A percentile compares a stretch with the other conserved stretches of the same genome.
Conservation (phyloP, 257 asterid genomes). For the Solanum pennellii region DNA sequence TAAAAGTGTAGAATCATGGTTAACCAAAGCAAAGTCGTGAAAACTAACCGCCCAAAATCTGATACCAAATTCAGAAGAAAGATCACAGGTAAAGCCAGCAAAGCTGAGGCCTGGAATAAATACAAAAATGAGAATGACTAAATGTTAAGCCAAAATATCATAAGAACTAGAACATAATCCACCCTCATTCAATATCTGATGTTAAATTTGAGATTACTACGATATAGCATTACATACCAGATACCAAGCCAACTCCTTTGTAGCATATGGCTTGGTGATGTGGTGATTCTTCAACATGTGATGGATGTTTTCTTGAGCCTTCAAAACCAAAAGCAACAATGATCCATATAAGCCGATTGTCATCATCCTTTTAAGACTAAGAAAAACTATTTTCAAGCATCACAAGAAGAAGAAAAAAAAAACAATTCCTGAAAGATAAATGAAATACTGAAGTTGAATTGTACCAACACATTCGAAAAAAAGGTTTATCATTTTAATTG, state of each 20-base stretch:
- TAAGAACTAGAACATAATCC: neutral
- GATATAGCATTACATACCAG: conserved; percentile 11
- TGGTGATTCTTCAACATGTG: conserved; percentile 12
- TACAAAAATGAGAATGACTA: neutral
- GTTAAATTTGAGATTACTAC: neutral
- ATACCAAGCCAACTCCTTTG: conserved; percentile 14
- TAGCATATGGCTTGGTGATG: conserved; percentile 29
- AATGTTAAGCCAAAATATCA: neutral
- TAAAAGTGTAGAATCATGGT: neutral
- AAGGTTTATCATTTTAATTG: neutral
- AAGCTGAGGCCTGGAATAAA: conserved; percentile 18
- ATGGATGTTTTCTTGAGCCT: conserved; percentile 25
- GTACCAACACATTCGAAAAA: neutral
- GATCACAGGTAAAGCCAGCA: conserved; percentile 22
- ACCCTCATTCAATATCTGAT: neutral
- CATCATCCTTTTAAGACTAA: neutral
- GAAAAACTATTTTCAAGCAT: neutral
- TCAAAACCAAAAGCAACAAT: neutral
- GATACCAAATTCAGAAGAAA: conserved; percentile 11
- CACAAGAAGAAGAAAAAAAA: neutral
- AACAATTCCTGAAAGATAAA: neutral
- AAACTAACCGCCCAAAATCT: conserved; percentile 14
- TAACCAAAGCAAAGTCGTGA: neutral
- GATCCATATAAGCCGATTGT: neutral
- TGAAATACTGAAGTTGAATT: neutral